Conservation (phyloP, 2,329 filamentous ascomycete species). For the Leptographium lundbergii region DNA sequence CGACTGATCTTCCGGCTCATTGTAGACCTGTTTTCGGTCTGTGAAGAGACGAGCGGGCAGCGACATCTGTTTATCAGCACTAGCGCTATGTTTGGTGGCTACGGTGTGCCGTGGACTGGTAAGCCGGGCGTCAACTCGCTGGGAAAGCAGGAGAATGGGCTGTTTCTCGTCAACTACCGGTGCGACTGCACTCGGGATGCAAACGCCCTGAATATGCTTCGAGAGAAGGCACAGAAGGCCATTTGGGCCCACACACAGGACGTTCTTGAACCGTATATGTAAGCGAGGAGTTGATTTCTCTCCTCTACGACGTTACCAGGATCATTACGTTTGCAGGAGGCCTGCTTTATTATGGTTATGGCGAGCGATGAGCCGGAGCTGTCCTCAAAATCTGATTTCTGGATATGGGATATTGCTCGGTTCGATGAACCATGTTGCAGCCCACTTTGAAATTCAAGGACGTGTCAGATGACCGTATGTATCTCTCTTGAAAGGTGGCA, state of each 20-base stretch:
- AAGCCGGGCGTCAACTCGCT: constrained; percentile 7
- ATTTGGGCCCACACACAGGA: constrained; percentile 22
- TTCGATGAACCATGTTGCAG: too few species aligned
- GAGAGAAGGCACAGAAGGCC: constrained; percentile 17
- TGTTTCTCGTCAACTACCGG: constrained; percentile 22
- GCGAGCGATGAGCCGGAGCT: too few species aligned
- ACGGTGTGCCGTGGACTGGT: constrained; percentile 20
- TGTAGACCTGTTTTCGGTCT: constrained; percentile 16
- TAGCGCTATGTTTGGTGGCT: constrained; percentile 23
- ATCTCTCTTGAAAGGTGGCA: too few species aligned
- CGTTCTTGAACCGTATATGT: constrained; percentile 13
- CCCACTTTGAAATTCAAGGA: too few species aligned
- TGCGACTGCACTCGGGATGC: constrained; percentile 19
- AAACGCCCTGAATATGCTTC: constrained; percentile 16
- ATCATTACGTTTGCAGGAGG: too few species aligned
- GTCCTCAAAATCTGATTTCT: too few species aligned
- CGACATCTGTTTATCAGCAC: constrained; percentile 23
- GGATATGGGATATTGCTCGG: too few species aligned
- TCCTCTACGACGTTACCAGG: too few species aligned
- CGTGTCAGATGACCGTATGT: too few species aligned
- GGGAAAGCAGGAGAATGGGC: constrained; percentile 9
- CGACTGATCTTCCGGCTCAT: constrained; percentile 21
- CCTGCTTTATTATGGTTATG: too few species aligned
- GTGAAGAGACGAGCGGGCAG: constrained; percentile 21
- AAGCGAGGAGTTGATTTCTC: neutral